Evolutionary conservation across 2,329 filamentous ascomycete genomes (phyloP).

Genomic region (Colletotrichum simmondsii): DNA sequence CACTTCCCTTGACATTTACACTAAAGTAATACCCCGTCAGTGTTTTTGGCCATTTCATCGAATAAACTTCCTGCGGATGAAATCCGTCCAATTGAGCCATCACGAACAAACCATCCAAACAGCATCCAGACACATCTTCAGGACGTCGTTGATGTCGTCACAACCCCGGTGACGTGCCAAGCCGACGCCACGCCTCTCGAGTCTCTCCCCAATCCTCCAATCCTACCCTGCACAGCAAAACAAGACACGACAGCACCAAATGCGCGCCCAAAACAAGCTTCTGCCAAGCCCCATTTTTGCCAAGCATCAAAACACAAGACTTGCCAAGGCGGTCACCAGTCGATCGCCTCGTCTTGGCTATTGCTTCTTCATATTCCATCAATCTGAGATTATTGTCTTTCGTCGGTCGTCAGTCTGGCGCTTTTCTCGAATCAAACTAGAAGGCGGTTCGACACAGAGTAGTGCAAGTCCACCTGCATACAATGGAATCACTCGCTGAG

Average conservation of each 20-base stretch:
- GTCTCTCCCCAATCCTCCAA: neutral
- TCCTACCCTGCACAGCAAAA: neutral
- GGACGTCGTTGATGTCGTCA: constrained; percentile 17
- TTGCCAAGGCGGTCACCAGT: constrained; percentile 10
- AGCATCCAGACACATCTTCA: neutral
- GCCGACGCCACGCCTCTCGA: constrained; percentile 17
- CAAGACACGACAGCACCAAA: neutral
- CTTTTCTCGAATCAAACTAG: neutral
- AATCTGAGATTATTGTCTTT: neutral
- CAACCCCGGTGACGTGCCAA: constrained; percentile 28
- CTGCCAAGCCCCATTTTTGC: constrained; percentile 21
- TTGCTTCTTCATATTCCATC: neutral
- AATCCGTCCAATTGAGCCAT: neutral
- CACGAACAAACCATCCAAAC: neutral
- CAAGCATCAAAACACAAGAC: neutral
- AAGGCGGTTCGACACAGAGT: neutral
- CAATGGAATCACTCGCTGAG: neutral
- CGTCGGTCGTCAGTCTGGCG: neutral
- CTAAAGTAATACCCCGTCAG: neutral
- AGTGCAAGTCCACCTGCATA: neutral
- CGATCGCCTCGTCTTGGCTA: constrained; percentile 22
- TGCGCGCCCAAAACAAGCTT: constrained; percentile 26
- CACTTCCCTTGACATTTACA: neutral
- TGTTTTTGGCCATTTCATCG: neutral
- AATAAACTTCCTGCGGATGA: neutral